Base-by-base conservation (phyloP, 2,329 filamentous ascomycete genomes). In the Amauroascus verrucosus region DNA sequence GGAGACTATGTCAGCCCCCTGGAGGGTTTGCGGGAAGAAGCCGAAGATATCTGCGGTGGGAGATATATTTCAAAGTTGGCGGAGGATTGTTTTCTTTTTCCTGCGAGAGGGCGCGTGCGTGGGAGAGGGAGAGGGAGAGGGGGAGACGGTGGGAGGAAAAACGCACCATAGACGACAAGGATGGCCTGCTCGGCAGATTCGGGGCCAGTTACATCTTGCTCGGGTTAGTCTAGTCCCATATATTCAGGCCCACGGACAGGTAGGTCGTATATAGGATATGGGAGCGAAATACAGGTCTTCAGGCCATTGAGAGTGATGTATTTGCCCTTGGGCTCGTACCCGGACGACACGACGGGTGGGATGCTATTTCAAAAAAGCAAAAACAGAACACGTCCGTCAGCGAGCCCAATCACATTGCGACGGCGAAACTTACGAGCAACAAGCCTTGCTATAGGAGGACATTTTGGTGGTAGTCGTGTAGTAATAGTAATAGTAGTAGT, bases 1-100 rank as follows among this genome's bases (percentile, higher is more conserved):
- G 26, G 80, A 77, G 40, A 83, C 75, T 61, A 83, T 82, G 60
- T 83, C 80, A 58, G 80, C 79, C 44, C 80, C 80, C 62, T 83
- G 80, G 16, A 82, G 60, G 8, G 79, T 83, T 63, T 83, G 80
- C 8, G 74, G 72, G 67, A 79, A 82, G 73, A 78, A 83, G 50
- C 80, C 80, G 63, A 83, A 83, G 66, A 82, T 81, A 62, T 82
- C 79, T 71, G 72, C 2, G 20, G 2, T 13, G 47, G 20, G 13
- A 22, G n/a, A 30, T n/a, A n/a, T n/a, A 20, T 8, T 6, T 11
- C 28, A 43, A 6, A n/a, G 11, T 26, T 41, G 44, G 45, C 30
- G 30, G 20, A 32, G 24, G 37, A 49, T 13, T 37, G 0, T 20
- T 11, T 30, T 38, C 13, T 18, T 13, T n/a, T 30, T 22, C 28